phyloP scores from a whole-genome alignment of 345 rosid species.

The Pistacia vera region DNA sequence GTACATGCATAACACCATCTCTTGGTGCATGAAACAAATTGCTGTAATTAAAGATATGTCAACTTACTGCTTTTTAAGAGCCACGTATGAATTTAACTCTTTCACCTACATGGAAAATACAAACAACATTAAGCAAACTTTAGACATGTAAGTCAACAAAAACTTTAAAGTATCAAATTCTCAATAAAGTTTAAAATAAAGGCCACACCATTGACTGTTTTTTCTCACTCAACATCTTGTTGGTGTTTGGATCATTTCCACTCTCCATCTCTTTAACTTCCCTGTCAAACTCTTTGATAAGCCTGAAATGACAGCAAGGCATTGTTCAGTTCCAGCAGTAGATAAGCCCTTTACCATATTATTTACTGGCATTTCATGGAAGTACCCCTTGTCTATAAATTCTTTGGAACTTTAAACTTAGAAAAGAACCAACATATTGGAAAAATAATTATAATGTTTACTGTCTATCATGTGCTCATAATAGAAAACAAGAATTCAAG shows the following conservation, averaged over 20 bases:
- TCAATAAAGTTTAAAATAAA: background rate
- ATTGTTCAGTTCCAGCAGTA: background rate
- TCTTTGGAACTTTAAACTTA: background rate
- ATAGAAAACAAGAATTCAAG: background rate
- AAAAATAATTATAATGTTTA: background rate
- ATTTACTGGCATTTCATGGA: background rate
- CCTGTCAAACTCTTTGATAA: conserved; percentile 88
- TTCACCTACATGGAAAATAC: conserved; percentile 56
- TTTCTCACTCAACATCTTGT: conserved; percentile 72
- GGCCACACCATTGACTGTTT: conserved; percentile 77
- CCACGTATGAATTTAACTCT: conserved; percentile 80
- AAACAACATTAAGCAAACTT: conserved; percentile 23
- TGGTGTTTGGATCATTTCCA: conserved; percentile 62
- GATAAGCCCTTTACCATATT: background rate
- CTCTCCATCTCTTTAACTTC: conserved; percentile 75
- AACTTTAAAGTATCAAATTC: background rate
- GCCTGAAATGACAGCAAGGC: conserved; percentile 51
- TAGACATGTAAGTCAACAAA: conserved; percentile 1
- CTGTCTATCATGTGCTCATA: background rate
- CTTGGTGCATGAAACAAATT: background rate
- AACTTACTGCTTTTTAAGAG: conserved; percentile 77
- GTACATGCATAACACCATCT: background rate
- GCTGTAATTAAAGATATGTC: background rate
- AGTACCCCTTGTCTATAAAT: background rate
- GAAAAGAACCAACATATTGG: background rate